A percentile compares a stretch with the other conserved stretches of the same genome.
phyloP scores from a whole-genome alignment of 495 filamentous ascomycete species.

The Penicillium bialowiezense region DNA sequence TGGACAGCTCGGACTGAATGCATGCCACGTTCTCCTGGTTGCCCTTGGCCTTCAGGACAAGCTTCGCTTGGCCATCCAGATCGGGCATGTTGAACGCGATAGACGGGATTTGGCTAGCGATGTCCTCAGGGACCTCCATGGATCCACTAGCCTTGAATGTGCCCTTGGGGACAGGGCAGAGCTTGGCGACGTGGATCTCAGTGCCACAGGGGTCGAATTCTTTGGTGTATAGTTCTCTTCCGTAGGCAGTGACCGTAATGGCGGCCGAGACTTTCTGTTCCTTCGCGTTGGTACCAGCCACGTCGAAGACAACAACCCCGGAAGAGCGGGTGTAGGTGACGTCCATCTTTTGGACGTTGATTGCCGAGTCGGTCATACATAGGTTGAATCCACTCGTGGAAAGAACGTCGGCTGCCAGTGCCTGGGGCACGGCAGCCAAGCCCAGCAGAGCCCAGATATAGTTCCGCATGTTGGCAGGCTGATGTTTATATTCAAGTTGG shows the following conservation, averaged over 20 bases:
- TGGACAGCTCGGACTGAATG: constrained; percentile 74
- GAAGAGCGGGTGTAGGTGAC: constrained; percentile 74
- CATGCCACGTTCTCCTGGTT: constrained; percentile 69
- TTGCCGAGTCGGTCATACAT: constrained; percentile 63
- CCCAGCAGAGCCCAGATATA: constrained; percentile 28
- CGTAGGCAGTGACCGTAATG: constrained; percentile 82
- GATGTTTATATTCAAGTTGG: background rate
- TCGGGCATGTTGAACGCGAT: constrained; percentile 93
- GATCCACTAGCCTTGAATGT: constrained; percentile 68
- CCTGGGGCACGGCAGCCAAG: constrained; percentile 40
- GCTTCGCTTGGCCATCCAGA: constrained; percentile 79
- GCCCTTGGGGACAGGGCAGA: constrained; percentile 84
- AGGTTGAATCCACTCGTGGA: constrained; percentile 75
- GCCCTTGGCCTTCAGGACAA: constrained; percentile 66
- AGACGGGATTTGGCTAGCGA: constrained; percentile 72
- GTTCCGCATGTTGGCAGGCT: constrained; percentile 28
- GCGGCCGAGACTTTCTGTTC: constrained; percentile 78
- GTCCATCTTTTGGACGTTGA: constrained; percentile 71
- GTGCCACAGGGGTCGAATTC: constrained; percentile 77
- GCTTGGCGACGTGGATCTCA: constrained; percentile 59
- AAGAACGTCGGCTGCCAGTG: constrained; percentile 65
- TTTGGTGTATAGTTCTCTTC: constrained; percentile 74
- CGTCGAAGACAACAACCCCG: constrained; percentile 74
- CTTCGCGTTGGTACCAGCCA: constrained; percentile 71
- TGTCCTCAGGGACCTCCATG: constrained; percentile 65